A percentile compares a stretch with the other conserved stretches of the same genome.
phyloP scores from a whole-genome alignment of 495 filamentous ascomycete genomes.

The Cryomyces minteri region DNA sequence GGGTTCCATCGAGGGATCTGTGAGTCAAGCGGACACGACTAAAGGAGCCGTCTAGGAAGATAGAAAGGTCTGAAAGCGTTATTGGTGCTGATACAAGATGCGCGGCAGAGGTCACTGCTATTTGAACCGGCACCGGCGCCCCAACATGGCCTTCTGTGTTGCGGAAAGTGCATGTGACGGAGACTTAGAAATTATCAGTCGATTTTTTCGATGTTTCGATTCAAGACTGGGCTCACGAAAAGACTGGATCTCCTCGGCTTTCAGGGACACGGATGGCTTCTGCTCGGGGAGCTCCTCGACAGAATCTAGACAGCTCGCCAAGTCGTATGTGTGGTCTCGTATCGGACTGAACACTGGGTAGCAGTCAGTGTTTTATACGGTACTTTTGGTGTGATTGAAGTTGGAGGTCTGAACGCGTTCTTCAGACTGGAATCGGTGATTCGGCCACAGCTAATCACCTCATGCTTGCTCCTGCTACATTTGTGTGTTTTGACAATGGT shows the following conservation, averaged over 20 bases:
- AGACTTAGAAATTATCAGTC: constrained; percentile 23
- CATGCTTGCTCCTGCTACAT: too few species aligned
- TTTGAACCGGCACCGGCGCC: constrained; percentile 52
- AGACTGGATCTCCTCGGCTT: not conserved
- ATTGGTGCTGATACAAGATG: constrained; percentile 37
- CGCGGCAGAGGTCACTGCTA: constrained; percentile 52
- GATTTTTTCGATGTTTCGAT: not conserved
- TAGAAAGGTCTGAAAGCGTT: too few species aligned
- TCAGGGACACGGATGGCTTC: not conserved
- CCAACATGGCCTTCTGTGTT: constrained; percentile 66
- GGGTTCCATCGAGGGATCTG: too few species aligned
- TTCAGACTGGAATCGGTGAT: too few species aligned
- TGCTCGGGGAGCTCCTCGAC: not conserved
- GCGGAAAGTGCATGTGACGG: constrained; percentile 54
- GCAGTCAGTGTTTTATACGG: not conserved
- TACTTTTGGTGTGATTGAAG: too few species aligned
- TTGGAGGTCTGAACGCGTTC: too few species aligned
- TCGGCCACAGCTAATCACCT: too few species aligned
- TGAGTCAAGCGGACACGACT: too few species aligned
- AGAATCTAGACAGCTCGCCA: not conserved
- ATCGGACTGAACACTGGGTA: not conserved
- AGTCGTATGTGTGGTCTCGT: not conserved
- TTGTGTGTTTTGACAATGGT: not conserved
- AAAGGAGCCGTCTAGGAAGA: too few species aligned
- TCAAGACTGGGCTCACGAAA: not conserved